These are phyloP conservation scores for Vitrella brassicaformis DNA, from an alignment of 73 alveolate species.

Conservation along the genomic window DNA sequence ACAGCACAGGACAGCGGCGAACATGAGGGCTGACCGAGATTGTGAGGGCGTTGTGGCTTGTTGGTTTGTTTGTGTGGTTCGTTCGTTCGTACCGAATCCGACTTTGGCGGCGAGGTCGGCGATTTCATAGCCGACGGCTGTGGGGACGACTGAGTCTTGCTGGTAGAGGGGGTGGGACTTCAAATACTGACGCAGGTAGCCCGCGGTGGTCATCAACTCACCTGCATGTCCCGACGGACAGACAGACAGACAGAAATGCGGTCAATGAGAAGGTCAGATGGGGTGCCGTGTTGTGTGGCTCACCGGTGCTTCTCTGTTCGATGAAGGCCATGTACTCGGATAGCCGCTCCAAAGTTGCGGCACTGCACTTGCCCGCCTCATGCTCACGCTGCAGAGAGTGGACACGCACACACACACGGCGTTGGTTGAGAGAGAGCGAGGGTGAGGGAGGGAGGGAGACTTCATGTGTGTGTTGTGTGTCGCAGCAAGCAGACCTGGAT, in stretches of 20 bases:
- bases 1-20: too few species aligned
- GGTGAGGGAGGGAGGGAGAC: neutral
- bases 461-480: too few species aligned
- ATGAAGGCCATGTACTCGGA: neutral
- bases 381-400: neutral
- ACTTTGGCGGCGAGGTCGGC: neutral
- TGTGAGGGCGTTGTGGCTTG: too few species aligned
- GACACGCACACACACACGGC: neutral
- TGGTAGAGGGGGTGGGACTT: neutral
- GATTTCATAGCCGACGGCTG: neutral
- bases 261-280: neutral
- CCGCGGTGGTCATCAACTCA: neutral
- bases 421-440: neutral
- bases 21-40: too few species aligned
- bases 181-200: neutral
- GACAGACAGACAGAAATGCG: neutral
- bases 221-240: neutral
- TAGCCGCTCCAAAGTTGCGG: neutral
- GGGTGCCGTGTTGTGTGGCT: neutral
- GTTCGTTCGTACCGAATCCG: too few species aligned
- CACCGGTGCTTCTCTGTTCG: neutral
- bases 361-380: neutral
- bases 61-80: too few species aligned
- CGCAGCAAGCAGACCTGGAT: too few species aligned
- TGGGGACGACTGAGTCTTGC: neutral